A percentile compares a stretch with the other conserved stretches of the same genome.
Evolutionary conservation across 768 basidiomycete genomes (phyloP).

Genomic region (Termitomyces sp.): DNA sequence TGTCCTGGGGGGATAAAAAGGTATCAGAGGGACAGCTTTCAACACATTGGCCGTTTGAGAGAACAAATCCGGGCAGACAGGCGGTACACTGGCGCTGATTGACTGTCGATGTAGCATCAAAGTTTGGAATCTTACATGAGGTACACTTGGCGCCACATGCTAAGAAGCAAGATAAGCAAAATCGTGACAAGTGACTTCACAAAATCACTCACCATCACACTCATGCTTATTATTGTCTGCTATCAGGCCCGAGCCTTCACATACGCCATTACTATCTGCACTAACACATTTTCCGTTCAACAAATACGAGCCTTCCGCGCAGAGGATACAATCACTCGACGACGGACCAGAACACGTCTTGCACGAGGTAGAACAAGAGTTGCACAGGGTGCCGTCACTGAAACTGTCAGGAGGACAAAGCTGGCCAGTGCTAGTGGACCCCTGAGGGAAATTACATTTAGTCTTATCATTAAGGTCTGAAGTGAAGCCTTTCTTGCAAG

Average conservation of each 20-base stretch:
- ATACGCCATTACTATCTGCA: constrained; percentile 66
- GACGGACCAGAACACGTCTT: constrained; percentile 66
- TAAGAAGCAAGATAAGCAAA: constrained; percentile 26
- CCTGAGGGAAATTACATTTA: constrained; percentile 53
- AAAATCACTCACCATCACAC: constrained; percentile 67
- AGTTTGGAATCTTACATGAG: constrained; percentile 68
- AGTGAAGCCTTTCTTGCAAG: constrained; percentile 71
- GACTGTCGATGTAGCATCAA: constrained; percentile 61
- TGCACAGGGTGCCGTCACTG: constrained; percentile 48
- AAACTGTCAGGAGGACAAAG: constrained; percentile 69
- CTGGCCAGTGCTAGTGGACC: constrained; percentile 48
- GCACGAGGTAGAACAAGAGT: constrained; percentile 62
- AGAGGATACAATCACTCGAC: constrained; percentile 70
- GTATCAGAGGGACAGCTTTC: constrained; percentile 68
- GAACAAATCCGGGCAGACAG: constrained; percentile 75
- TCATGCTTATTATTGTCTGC: constrained; percentile 81
- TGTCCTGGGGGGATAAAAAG: constrained; percentile 69
- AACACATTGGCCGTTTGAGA: constrained; percentile 69
- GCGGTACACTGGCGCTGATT: constrained; percentile 68
- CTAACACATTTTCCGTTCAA: constrained; percentile 72
- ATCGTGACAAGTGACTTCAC: background rate
- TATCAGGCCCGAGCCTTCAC: constrained; percentile 64
- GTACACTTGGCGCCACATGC: constrained; percentile 84
- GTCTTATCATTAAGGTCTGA: constrained; percentile 64
- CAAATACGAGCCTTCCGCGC: constrained; percentile 56